phyloP scores from a whole-genome alignment of 2,329 filamentous ascomycete genomes.

The Cercospora citrullina region DNA sequence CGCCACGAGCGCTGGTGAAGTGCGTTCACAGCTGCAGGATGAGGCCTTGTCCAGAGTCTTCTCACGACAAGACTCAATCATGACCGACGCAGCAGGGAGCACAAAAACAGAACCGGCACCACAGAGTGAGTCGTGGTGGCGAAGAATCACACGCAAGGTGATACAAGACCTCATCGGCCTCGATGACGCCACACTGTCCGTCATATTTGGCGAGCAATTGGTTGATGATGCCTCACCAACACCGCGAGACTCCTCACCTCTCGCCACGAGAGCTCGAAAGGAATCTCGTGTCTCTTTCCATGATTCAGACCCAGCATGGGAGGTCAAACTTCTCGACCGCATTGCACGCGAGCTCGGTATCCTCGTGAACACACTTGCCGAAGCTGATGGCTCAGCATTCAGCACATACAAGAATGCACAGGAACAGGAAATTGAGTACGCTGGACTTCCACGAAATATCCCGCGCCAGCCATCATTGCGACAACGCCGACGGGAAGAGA shows the following conservation, averaged over 20 bases:
- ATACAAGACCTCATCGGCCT: slow-evolving; percentile 89
- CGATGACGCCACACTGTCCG: slow-evolving; percentile 78
- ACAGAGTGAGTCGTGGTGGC: slow-evolving; percentile 68
- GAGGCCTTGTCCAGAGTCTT: slow-evolving; percentile 21
- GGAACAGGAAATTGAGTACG: slow-evolving; percentile 65
- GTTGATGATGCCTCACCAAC: slow-evolving; percentile 45
- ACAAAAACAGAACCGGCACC: slow-evolving; percentile 36
- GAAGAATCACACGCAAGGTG: slow-evolving; percentile 77
- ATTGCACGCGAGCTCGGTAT: slow-evolving; percentile 85
- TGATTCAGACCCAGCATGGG: slow-evolving; percentile 57
- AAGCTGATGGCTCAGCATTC: slow-evolving; percentile 80
- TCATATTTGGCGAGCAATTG: slow-evolving; percentile 81
- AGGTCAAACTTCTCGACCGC: slow-evolving; percentile 75
- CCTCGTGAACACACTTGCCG: slow-evolving; percentile 78
- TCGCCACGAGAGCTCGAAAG: slow-evolving; percentile 33
- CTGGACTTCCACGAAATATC: slow-evolving; percentile 61
- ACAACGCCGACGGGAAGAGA: slow-evolving; percentile 30
- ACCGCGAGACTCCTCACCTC: slow-evolving; percentile 37
- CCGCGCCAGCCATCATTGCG: slow-evolving; percentile 29
- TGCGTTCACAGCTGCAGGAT: slow-evolving; percentile 23
- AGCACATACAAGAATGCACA: slow-evolving; percentile 68
- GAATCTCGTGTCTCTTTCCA: slow-evolving; percentile 40
- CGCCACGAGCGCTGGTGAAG: slow-evolving; percentile 17
- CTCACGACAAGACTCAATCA: slow-evolving; percentile 32
- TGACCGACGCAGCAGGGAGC: slow-evolving; percentile 23